Conservation (phyloP, 139 green algal genomes). For the Micractinium sp. region DNA sequence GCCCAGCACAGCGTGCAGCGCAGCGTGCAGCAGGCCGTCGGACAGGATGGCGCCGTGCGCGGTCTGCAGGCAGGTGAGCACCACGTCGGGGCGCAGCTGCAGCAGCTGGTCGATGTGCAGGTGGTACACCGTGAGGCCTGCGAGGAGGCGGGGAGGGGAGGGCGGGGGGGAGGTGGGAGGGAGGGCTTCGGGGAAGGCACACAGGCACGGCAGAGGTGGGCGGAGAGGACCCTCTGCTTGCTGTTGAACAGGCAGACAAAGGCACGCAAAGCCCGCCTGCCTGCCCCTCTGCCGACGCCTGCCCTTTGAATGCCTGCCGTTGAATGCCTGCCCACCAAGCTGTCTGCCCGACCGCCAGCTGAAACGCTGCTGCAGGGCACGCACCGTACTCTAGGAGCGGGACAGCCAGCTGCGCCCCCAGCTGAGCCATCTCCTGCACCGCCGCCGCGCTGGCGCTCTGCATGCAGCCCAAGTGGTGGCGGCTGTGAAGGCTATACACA, state of each 20-base stretch:
- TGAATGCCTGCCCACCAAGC: too few relatives aligned
- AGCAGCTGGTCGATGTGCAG: constrained; percentile 47
- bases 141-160: not conserved
- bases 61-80: constrained; percentile 67
- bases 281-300: too few relatives aligned
- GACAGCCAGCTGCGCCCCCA: constrained; percentile 39
- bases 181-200: not conserved
- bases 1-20: constrained; percentile 56
- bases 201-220: not conserved
- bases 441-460: constrained; percentile 42
- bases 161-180: not conserved
- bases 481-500: not conserved
- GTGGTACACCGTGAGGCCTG: constrained; percentile 51
- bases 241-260: too few relatives aligned
- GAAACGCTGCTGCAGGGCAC: not conserved
- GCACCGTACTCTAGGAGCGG: constrained; percentile 60
- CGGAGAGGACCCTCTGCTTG: not conserved
- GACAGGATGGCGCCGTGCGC: constrained; percentile 49
- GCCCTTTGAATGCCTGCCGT: too few relatives aligned
- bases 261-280: too few relatives aligned
- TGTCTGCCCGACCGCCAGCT: not conserved
- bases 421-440: constrained; percentile 44
- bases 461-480: not conserved
- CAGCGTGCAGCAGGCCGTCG: constrained; percentile 34
- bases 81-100: constrained; percentile 60